Evolutionary conservation across 2,329 filamentous ascomycete genomes (phyloP).

Genomic region (Fusarium temperatum): DNA sequence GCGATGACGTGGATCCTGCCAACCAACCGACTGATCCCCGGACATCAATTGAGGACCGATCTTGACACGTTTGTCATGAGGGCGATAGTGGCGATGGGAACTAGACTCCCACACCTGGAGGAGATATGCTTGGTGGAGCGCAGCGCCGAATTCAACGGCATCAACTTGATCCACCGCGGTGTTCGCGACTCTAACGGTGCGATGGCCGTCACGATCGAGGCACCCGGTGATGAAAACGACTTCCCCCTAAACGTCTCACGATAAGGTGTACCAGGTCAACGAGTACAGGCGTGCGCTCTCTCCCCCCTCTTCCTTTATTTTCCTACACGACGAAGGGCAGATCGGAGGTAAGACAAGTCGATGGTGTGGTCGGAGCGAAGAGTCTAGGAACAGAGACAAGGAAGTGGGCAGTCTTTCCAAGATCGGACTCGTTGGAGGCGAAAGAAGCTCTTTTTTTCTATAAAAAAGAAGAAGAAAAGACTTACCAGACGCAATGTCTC

Average conservation of each 20-base stretch:
- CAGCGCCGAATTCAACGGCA: background rate
- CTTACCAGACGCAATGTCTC: too few relatives aligned
- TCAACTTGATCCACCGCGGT: background rate
- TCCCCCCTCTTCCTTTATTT: too few relatives aligned
- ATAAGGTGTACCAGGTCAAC: too few relatives aligned
- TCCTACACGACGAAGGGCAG: conserved; percentile 52
- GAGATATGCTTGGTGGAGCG: background rate
- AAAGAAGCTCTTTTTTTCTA: conserved; percentile 28
- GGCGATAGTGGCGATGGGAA: background rate
- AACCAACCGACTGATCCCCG: fast-evolving
- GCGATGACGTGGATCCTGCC: background rate
- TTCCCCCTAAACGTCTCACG: too few relatives aligned
- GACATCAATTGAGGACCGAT: fast-evolving
- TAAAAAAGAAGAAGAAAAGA: too few relatives aligned
- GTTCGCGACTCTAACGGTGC: background rate
- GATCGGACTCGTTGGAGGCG: conserved; percentile 48
- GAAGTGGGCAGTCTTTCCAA: conserved; percentile 57
- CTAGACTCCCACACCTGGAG: background rate
- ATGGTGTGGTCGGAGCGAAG: conserved; percentile 56
- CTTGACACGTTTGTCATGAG: background rate
- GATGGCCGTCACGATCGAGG: background rate
- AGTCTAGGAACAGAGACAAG: conserved; percentile 63
- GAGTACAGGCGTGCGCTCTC: too few relatives aligned
- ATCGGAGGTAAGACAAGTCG: conserved; percentile 56
- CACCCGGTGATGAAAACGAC: background rate